These are phyloP conservation scores for Diplodia mutila DNA, from an alignment of 2,329 filamentous ascomycete genomes.

Conservation along the genomic window DNA sequence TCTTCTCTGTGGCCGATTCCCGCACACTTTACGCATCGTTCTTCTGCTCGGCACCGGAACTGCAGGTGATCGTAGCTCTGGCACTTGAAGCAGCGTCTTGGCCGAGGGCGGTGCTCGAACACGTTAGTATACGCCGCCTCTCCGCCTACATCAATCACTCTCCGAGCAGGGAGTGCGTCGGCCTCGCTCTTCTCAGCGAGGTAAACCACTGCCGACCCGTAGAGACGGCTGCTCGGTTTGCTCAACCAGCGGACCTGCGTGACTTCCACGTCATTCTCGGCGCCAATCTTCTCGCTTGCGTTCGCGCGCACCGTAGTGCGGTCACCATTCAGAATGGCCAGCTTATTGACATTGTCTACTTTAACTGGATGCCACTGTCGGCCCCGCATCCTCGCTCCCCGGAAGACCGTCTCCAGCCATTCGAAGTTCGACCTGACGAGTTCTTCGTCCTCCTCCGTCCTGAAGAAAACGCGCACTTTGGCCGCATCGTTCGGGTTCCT, in stretches of 20 bases:
- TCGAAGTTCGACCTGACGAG: constrained; percentile 1
- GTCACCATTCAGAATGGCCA: too few relatives aligned
- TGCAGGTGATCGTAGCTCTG: too few relatives aligned
- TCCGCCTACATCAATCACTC: too few relatives aligned
- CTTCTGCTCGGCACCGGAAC: neutral
- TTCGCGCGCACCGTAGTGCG: too few relatives aligned
- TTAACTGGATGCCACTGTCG: neutral
- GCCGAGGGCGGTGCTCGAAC: too few relatives aligned
- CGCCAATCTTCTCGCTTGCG: too few relatives aligned
- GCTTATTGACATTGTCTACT: neutral
- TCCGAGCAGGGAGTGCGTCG: neutral
- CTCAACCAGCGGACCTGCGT: neutral
- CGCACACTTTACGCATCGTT: neutral
- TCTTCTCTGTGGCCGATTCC: neutral
- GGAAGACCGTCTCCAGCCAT: neutral
- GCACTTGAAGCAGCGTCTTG: too few relatives aligned
- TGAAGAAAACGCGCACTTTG: too few relatives aligned
- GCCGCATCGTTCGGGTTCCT: neutral
- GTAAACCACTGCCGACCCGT: neutral
- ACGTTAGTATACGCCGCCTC: too few relatives aligned
- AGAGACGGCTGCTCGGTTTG: neutral
- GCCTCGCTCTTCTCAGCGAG: neutral
- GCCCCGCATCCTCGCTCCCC: neutral
- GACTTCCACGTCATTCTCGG: neutral
- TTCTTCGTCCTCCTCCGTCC: neutral